Conservation (phyloP, 768 basidiomycete genomes). For the Royoungia palumana region DNA sequence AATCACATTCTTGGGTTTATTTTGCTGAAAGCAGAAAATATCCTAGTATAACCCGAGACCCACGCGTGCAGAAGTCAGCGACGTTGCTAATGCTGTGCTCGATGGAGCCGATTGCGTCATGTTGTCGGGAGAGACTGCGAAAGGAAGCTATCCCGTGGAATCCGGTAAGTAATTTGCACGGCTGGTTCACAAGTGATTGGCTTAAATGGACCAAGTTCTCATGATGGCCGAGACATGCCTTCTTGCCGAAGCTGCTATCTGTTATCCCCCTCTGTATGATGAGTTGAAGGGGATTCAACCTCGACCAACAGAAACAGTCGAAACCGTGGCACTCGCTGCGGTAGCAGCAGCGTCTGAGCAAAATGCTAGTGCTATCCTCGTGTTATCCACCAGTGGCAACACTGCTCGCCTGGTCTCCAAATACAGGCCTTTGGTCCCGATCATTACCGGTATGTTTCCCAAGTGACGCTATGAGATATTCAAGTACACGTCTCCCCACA, state of each 20-base stretch:
- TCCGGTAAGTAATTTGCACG: conserved; percentile 57
- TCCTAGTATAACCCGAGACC: conserved; percentile 93
- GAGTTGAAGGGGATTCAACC: conserved; percentile 76
- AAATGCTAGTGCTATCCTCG: conserved; percentile 90
- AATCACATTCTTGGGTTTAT: not conserved
- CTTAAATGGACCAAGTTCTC: conserved; percentile 53
- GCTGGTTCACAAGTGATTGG: not conserved
- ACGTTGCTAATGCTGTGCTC: conserved; percentile 98
- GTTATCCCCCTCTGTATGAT: conserved; percentile 92
- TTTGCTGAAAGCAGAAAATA: conserved; percentile 12
- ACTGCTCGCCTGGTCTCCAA: conserved; percentile 95
- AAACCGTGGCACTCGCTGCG: conserved; percentile 95
- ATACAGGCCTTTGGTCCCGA: conserved; percentile 90
- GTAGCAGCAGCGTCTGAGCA: conserved; percentile 96
- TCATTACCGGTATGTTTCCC: conserved; percentile 75
- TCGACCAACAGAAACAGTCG: conserved; percentile 89
- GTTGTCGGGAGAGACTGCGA: conserved; percentile 99
- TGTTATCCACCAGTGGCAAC: conserved; percentile 94
- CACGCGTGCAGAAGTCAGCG: conserved; percentile 97
- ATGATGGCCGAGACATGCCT: conserved; percentile 99
- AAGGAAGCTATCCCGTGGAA: conserved; percentile 93
- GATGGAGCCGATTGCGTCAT: conserved; percentile 99
- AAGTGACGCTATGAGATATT: not conserved
- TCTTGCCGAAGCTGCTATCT: conserved; percentile 93
- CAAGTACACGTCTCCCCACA: conserved; percentile 27